Evolutionary conservation across 139 green algal genomes (phyloP), one percentile per base, ranked within the genome.

Genomic region (Chlorella sp.): DNA sequence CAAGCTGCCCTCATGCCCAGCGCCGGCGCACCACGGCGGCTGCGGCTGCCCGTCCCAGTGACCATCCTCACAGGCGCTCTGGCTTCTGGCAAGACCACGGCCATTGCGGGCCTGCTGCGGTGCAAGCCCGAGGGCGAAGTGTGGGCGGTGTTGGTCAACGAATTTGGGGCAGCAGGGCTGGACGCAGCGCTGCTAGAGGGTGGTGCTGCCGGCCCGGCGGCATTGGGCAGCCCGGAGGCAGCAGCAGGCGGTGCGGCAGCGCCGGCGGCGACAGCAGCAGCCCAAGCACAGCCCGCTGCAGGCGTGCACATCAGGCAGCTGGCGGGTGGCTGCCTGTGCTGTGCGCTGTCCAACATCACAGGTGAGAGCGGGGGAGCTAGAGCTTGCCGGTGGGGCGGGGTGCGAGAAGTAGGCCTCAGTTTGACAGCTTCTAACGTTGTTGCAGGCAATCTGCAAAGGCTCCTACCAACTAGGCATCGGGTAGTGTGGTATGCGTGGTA

Each of bases 261-360:
- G 40, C 1, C 42, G 36, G 24, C 64, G 73, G 40, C 84, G 42
- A 48, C 68, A 71, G 12, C 37, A 76, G 61, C 77, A 88, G 40
- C 36, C 32, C 24, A 64, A 36, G 69, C 66, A 79, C 21, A 34
- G 66, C n/a, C 22, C 40, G 36, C 19, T 7, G 48, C 9, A 28
- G 86, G 53, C 18, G 61, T 95, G 26, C 86, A 92, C 16, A 89
- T 97, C 2, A 86, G 88, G 26, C 91, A 97, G 93, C 91, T 97
- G 16, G 93, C 93, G 5, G 95, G 95, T 16, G 95, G 94, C 57
- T 97, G 95, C 91, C 92, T 97, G 85, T 97, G 95, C 93, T 97
- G 95, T 91, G 91, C 90, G 34, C 68, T 93, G 32, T 91, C 91
- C n/a, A 92, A 92, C n/a, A 88, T 93, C 24, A 94, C 48, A 57